A percentile compares a stretch with the other conserved stretches of the same genome.
Evolutionary conservation across 2,329 filamentous ascomycete genomes (phyloP).

Genomic region (Acrodontium crateriforme): DNA sequence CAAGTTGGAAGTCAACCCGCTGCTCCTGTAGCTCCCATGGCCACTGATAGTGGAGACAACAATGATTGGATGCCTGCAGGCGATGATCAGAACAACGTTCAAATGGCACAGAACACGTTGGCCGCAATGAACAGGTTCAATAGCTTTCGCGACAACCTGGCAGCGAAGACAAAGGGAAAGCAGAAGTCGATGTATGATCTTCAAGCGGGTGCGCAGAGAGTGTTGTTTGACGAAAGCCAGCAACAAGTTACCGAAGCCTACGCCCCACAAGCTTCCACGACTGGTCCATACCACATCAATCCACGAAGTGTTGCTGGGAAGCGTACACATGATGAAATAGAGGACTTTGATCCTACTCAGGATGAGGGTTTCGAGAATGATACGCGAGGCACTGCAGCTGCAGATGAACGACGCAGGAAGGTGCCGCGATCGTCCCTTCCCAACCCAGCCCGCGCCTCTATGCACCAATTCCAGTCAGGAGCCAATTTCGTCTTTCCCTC

Average conservation of each 20-base stretch:
- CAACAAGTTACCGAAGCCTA: constrained; percentile 3
- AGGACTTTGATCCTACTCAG: constrained; percentile 20
- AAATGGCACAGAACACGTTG: too few relatives aligned
- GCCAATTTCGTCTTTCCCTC: constrained; percentile 4
- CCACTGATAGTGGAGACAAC: too few relatives aligned
- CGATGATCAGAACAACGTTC: too few relatives aligned
- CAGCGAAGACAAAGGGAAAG: too few relatives aligned
- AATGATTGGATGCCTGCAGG: too few relatives aligned
- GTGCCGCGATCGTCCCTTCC: background rate
- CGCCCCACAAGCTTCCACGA: constrained; percentile 1
- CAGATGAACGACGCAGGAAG: constrained; percentile 20
- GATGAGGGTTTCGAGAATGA: constrained; percentile 33
- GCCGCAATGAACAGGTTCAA: constrained; percentile 1
- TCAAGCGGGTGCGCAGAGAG: constrained; percentile 24
- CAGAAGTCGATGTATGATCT: constrained; percentile 24
- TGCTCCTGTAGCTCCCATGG: constrained; percentile 9
- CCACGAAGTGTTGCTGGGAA: constrained; percentile 6
- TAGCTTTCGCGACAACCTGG: constrained; percentile 1
- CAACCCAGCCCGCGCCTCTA: background rate
- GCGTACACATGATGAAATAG: constrained; percentile 15
- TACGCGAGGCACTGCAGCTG: constrained; percentile 17
- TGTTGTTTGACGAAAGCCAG: constrained; percentile 25
- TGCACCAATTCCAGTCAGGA: too few relatives aligned
- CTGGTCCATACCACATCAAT: constrained; percentile 2
- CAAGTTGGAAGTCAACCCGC: too few relatives aligned